phyloP scores from a whole-genome alignment of 345 rosid species.

The Euclidium syriacum region DNA sequence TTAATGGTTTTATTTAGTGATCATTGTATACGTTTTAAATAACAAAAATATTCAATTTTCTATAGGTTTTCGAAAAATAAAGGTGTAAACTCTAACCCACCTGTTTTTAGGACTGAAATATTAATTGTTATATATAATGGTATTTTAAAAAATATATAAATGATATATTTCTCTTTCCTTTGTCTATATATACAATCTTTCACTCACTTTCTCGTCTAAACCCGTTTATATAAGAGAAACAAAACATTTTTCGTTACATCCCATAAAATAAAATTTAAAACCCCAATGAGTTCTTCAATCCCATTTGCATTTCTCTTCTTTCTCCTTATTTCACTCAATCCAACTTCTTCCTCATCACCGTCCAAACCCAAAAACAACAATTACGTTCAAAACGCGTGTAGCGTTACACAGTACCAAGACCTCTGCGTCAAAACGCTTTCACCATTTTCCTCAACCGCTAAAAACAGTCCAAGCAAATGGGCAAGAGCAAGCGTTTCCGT shows the following conservation, averaged over 20 bases:
- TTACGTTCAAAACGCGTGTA: slow-evolving; percentile 68
- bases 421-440: slow-evolving; percentile 58
- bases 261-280: background rate
- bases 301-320: slow-evolving; percentile 24
- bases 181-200: slow-evolving; percentile 19
- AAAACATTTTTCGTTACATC: background rate
- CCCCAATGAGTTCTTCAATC: slow-evolving; percentile 10
- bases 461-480: slow-evolving; percentile 67
- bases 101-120: too few species aligned
- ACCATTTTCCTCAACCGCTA: slow-evolving; percentile 54
- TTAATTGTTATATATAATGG: too few species aligned
- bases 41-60: too few species aligned
- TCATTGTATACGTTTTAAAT: too few species aligned
- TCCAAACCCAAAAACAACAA: background rate
- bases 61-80: too few species aligned
- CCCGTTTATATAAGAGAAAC: background rate
- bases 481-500: slow-evolving; percentile 86
- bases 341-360: slow-evolving; percentile 7
- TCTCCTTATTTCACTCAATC: slow-evolving; percentile 21
- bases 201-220: background rate
- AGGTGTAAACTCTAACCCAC: too few species aligned
- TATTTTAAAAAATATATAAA: too few species aligned
- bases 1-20: too few species aligned
- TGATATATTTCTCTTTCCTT: too few species aligned
- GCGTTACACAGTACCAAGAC: slow-evolving; percentile 57